Evolutionary conservation across 371 early-diverging fungal genomes (phyloP).

Genomic region (Mucor velutinosus): DNA sequence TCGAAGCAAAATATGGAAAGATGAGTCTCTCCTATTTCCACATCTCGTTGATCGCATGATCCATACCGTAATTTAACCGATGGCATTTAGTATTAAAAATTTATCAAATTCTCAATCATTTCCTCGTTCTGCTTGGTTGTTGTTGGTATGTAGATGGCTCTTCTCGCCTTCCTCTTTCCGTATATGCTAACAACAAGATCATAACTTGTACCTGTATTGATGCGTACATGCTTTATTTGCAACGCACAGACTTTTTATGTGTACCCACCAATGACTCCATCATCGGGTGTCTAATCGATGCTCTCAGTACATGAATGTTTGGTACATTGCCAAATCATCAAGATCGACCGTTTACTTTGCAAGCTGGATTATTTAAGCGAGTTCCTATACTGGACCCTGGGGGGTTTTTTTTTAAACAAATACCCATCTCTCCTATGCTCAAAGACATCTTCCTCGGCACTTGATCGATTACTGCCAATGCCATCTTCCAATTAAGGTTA

Average conservation of each 20-base stretch:
- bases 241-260: slow-evolving; percentile 9
- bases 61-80: slow-evolving; percentile 17
- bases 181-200: neutral
- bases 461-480: too few species aligned
- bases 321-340: too few species aligned
- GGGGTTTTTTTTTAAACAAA: too few species aligned
- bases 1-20: neutral
- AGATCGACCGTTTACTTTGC: too few species aligned
- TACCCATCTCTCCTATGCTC: too few species aligned
- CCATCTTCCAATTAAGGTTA: too few species aligned
- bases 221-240: neutral
- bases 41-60: slow-evolving; percentile 15
- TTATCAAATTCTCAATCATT: neutral
- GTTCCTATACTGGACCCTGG: too few species aligned
- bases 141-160: neutral
- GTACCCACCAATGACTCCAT: neutral
- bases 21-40: neutral
- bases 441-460: too few species aligned
- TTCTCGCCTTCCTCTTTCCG: neutral
- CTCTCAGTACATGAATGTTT: too few species aligned
- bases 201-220: neutral
- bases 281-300: too few species aligned
- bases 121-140: too few species aligned
- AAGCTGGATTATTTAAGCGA: too few species aligned
- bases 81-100: neutral